These are phyloP conservation scores for Neonectria magnoliae DNA, from an alignment of 2,329 filamentous ascomycete species.

Conservation along the genomic window DNA sequence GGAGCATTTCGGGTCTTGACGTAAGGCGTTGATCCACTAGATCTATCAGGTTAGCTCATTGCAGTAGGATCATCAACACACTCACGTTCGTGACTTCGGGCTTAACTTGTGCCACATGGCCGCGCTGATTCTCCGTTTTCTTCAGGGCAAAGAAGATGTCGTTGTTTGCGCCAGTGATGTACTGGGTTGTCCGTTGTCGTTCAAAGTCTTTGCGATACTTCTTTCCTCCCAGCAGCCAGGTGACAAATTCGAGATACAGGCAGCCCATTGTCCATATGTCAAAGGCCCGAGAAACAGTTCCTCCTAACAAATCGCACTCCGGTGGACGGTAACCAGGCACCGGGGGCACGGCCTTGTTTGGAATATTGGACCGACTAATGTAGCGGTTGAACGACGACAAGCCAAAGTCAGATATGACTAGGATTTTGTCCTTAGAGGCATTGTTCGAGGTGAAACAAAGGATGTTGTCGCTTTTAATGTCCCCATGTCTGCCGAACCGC, in stretches of 20 bases:
- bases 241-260: slow-evolving; percentile 21
- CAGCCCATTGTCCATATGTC: slow-evolving; percentile 27
- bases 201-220: neutral
- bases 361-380: slow-evolving; percentile 27
- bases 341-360: neutral
- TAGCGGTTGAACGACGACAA: slow-evolving; percentile 6
- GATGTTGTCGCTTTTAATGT: slow-evolving; percentile 24
- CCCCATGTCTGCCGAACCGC: slow-evolving; percentile 12
- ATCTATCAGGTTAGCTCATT: neutral
- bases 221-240: slow-evolving; percentile 20
- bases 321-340: slow-evolving; percentile 18
- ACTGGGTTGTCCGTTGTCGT: neutral
- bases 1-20: neutral
- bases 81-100: slow-evolving; percentile 16
- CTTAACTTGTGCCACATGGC: slow-evolving; percentile 15
- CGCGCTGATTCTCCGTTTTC: neutral
- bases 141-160: slow-evolving; percentile 18
- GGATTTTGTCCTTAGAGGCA: neutral
- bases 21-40: slow-evolving; percentile 13
- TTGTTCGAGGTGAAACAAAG: slow-evolving; percentile 14
- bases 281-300: slow-evolving; percentile 13
- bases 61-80: neutral
- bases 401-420: slow-evolving; percentile 22
- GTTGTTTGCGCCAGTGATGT: slow-evolving; percentile 1
- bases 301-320: slow-evolving; percentile 17